These are phyloP conservation scores for Neostapfia colusana DNA, from an alignment of 176 grass and related monocot species.

Conservation along the genomic window DNA sequence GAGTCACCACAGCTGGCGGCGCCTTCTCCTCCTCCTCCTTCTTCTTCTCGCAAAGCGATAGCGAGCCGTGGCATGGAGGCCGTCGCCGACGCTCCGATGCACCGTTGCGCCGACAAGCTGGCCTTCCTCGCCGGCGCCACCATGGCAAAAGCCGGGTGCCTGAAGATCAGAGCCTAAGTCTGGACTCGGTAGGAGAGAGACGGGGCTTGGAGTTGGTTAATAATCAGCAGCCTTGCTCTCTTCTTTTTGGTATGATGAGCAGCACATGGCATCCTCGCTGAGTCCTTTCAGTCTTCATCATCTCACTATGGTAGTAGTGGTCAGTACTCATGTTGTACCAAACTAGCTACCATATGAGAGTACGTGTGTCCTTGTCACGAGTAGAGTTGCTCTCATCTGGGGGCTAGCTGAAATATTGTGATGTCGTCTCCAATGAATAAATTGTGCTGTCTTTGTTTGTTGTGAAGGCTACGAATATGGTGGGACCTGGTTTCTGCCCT, in stretches of 20 bases:
- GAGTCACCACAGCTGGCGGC: constrained; percentile 4
- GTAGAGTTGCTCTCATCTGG: constrained; percentile 23
- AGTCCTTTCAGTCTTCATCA: constrained; percentile 2
- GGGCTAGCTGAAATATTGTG: constrained; percentile 16
- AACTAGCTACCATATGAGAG: neutral
- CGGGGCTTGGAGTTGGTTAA: neutral
- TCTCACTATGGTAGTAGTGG: neutral
- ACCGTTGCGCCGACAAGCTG: neutral
- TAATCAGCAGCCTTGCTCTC: constrained; percentile 36
- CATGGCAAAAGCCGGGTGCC: neutral
- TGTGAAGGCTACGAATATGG: constrained; percentile 3
- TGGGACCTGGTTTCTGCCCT: neutral
- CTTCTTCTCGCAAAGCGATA: neutral
- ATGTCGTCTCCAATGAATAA: constrained; percentile 40
- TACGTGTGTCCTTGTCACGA: neutral
- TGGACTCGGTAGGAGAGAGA: neutral
- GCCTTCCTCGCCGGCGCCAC: neutral
- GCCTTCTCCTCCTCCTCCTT: neutral
- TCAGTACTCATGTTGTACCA: neutral
- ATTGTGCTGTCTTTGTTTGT: constrained; percentile 14
- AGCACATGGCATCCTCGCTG: constrained; percentile 16
- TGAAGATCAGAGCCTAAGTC: constrained; percentile 39
- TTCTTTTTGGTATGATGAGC: constrained; percentile 39
- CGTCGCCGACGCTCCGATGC: neutral
- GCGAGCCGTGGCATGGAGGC: neutral